Base-by-base conservation (phyloP, 2,329 filamentous ascomycete genomes). In the Aspergillus candidus region DNA sequence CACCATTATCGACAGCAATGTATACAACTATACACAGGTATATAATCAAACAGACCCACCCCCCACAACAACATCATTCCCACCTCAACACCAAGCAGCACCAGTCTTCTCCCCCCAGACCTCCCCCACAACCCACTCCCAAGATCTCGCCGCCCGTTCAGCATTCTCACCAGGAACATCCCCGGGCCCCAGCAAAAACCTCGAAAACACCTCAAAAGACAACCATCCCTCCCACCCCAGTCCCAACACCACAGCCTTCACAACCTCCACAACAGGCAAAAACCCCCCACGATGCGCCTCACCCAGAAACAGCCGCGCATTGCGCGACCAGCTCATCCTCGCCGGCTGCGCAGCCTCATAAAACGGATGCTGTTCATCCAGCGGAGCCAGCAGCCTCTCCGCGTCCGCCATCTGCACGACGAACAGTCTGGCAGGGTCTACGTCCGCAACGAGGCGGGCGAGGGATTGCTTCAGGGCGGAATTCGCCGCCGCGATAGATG, bases 351-450 rank as follows among this genome's bases (percentile, higher is more conserved):
- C 73, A 0, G 72, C 61, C 7, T 77, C 68, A 65, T 83, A 76
- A 55, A 78, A 84, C 5, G 69, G 60, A 58, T 87, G 82, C 1
- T 71, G 73, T 14, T 72, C 59, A 2, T 74, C 54, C 7, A 90
- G 63, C 0, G 85, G 84, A 10, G 67, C 55, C 0, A 63, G 56
- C 3, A 89, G 71, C 4, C 75, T 71, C 60, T 88, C 83, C 1
- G 80, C 86, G 56, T 91, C 86, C 4, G 86, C 85, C 6, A 90
- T 74, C 59, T 91, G 87, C 1, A 91, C 72, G 55, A 86, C 87
- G 55, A 88, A 87, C 0, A 91, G 72, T 60, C 84, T 87, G 34
- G 68, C 62, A 2, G 78, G 70, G 48, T 87, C 78, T 6, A 88
- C 67, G 0, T 67, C 69, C 1, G 68, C 52, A 0, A 80, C 63